Percentiles rank a stretch among this genome's conserved stretches.
These are phyloP conservation scores for Macrolepiota albuminosa DNA, from an alignment of 768 basidiomycete genomes.

Conservation along the genomic window DNA sequence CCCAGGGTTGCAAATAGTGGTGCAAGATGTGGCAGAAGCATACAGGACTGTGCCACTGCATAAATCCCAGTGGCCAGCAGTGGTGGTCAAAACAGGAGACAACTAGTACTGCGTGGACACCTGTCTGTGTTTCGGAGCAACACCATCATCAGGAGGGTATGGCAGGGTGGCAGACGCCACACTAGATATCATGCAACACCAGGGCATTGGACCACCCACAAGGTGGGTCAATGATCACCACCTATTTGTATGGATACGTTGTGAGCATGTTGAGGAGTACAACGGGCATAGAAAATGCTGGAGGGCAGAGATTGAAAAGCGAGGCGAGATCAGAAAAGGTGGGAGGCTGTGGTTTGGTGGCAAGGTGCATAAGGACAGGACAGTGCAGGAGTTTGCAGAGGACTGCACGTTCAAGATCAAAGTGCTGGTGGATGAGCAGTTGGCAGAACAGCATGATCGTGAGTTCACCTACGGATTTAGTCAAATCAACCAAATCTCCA, in stretches of 20 bases:
- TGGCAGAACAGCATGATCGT: no score
- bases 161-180: background rate
- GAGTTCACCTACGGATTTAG: background rate
- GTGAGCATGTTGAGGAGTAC: conserved; percentile 16
- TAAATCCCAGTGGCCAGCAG: conserved; percentile 8
- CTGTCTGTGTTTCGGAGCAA: background rate
- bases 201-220: conserved; percentile 19
- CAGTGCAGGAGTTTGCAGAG: background rate
- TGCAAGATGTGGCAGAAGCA: conserved; percentile 13
- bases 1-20: conserved; percentile 5
- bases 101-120: background rate
- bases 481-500: background rate
- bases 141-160: background rate
- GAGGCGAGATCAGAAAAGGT: background rate
- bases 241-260: conserved; percentile 16
- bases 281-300: conserved; percentile 12
- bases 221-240: conserved; percentile 24
- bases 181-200: conserved; percentile 16
- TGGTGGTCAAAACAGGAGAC: background rate
- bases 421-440: no score
- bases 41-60: conserved; percentile 9
- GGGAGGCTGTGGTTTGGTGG: conserved; percentile 20
- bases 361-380: background rate
- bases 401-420: background rate
- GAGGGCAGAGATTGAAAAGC: conserved; percentile 1